These are phyloP conservation scores for Fomitopsis pinicola DNA, from an alignment of 1,284 basidiomycete species.

Conservation along the genomic window DNA sequence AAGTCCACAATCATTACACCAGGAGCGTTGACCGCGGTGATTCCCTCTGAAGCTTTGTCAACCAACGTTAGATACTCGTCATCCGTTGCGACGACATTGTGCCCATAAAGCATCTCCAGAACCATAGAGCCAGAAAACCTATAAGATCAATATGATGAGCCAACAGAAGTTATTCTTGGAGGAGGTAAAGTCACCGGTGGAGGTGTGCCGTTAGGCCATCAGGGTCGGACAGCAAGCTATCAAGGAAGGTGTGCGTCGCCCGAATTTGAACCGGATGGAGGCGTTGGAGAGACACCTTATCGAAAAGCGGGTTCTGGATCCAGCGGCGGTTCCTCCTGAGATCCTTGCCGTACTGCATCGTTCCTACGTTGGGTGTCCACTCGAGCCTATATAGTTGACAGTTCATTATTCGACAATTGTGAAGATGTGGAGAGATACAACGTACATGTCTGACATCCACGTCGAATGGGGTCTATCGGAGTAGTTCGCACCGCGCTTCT, in stretches of 20 bases:
- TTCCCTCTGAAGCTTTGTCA: slow-evolving; percentile 13
- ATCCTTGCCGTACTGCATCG: slow-evolving; percentile 23
- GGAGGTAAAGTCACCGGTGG: slow-evolving; percentile 16
- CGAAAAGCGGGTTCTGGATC: slow-evolving; percentile 25
- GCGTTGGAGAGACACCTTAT: slow-evolving; percentile 15
- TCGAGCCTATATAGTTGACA: slow-evolving; percentile 9
- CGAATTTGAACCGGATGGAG: slow-evolving; percentile 21
- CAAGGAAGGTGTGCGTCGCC: slow-evolving; percentile 23
- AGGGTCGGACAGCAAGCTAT: slow-evolving; percentile 18
- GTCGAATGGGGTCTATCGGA: no score
- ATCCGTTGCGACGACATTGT: slow-evolving; percentile 8
- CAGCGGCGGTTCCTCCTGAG: slow-evolving; percentile 27
- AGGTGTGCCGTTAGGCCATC: slow-evolving; percentile 18
- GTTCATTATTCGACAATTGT: no score
- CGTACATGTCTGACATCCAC: no score
- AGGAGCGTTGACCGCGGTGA: slow-evolving; percentile 12
- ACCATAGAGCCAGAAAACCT: slow-evolving; percentile 19
- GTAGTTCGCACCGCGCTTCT: no score
- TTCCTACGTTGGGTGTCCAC: slow-evolving; percentile 21
- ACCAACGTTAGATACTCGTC: slow-evolving; percentile 16
- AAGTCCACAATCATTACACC: slow-evolving; percentile 22
- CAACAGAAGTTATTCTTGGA: not conserved
- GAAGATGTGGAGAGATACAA: no score
- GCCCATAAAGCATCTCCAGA: slow-evolving; percentile 20
- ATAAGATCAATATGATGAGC: not conserved